Evolutionary conservation across 2,329 filamentous ascomycete species (phyloP).

Genomic region (Bipolaris bicolor): DNA sequence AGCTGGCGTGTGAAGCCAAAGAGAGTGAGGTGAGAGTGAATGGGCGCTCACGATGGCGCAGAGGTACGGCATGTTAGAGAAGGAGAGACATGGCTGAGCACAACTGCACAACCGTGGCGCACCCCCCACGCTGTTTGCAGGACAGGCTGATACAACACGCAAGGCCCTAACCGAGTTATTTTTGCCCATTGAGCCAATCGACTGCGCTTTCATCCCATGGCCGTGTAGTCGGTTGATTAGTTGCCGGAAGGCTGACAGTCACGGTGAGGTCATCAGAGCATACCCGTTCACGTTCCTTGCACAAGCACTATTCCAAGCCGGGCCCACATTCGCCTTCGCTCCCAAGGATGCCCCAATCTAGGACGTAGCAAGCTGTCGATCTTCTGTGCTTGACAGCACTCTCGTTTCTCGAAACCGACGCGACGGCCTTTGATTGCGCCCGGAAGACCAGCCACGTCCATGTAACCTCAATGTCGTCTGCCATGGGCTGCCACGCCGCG

Average conservation of each 20-base stretch:
- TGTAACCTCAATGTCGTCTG: not conserved
- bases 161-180: conserved; percentile 7
- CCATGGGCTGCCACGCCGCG: not conserved
- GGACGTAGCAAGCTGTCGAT: conserved; percentile 2
- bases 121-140: conserved; percentile 9
- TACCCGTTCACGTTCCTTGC: conserved; percentile 6
- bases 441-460: not conserved
- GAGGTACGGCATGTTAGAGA: not conserved
- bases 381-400: not conserved
- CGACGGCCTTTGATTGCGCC: not conserved
- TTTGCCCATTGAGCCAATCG: conserved; percentile 11
- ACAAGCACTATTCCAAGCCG: conserved; percentile 4
- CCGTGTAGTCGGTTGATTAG: not conserved
- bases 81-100: conserved; percentile 1
- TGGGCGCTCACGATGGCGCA: not conserved
- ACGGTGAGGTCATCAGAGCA: conserved; percentile 16
- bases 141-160: not conserved
- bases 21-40: conserved; percentile 17
- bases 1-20: conserved; percentile 7
- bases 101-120: conserved; percentile 19
- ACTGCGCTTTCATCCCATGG: not conserved
- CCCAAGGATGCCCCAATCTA: not conserved
- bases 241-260: conserved; percentile 2
- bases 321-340: not conserved
- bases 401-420: conserved; percentile 1